Conservation (phyloP, 257 asterid species). For the Linderniella brevidens region DNA sequence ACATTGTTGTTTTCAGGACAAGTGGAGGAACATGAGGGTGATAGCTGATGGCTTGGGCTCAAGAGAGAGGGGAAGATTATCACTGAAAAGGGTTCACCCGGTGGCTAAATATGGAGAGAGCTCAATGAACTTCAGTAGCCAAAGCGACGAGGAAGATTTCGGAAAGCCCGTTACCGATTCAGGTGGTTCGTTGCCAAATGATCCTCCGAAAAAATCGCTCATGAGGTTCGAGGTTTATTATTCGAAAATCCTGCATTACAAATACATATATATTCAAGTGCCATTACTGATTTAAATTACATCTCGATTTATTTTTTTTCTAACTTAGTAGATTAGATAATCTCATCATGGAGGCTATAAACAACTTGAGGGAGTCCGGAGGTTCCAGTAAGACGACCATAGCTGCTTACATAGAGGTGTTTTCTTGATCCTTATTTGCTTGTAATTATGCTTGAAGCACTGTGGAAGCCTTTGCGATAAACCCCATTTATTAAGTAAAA, state of each 20-base stretch:
- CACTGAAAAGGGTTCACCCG: conserved; percentile 49
- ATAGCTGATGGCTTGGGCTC: conserved; percentile 94
- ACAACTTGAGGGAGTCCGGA: conserved; percentile 59
- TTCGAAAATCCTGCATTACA: too few species aligned
- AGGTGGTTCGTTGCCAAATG: conserved; percentile 52
- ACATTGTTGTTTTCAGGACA: conserved; percentile 37
- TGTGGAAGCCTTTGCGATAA: too few species aligned
- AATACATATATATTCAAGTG: too few species aligned
- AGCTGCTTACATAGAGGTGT: conserved; percentile 82
- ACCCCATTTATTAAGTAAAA: too few species aligned
- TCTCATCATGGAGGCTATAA: conserved; percentile 87
- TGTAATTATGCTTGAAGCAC: conserved; percentile 4
- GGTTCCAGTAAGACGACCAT: conserved; percentile 82
- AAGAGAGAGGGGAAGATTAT: conserved; percentile 62
- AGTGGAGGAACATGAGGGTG: conserved; percentile 98
- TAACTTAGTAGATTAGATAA: conserved; percentile 54
- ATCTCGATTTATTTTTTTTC: too few species aligned
- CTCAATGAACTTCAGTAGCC: conserved; percentile 27
- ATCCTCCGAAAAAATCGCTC: conserved; percentile 62
- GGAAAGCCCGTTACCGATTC: conserved; percentile 40
- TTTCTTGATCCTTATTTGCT: too few species aligned
- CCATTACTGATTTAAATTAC: too few species aligned
- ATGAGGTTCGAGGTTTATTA: conserved; percentile 40
- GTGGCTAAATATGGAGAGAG: conserved; percentile 49
- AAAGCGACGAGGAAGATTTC: conserved; percentile 65